Evolutionary conservation across 345 rosid genomes (phyloP), one percentile per base, ranked within the genome.

Genomic region (Citrus trifoliata): DNA sequence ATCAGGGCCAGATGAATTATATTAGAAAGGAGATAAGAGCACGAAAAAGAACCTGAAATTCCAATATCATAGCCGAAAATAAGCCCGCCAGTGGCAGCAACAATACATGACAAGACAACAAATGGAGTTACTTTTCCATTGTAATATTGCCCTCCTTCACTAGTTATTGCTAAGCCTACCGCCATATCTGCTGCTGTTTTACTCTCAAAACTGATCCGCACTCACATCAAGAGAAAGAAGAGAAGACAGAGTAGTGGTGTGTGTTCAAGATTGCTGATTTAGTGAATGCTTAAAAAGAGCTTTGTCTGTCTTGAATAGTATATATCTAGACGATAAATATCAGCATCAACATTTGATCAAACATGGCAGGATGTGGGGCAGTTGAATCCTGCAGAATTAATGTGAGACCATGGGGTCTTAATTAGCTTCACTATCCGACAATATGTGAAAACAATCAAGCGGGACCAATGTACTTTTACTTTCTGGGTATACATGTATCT

Each of bases 61-160:
- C 98, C 98, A 68, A 92, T 86, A 83, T 94, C 98, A 81, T 90
- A 94, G 80, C 98, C 97, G 40, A 94, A 92, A 78, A 94, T 87
- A 67, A 92, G 88, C 56, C 98, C 98, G 74, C 98, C 98, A 87
- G 86, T 92, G 87, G 94, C 94, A 19, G 98, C 98, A 90, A 91
- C 85, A 79, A 87, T 83, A 80, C 95, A 94, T 3, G 98, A 94
- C 12, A 92, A 78, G 32, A 90, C 82, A 18, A 92, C 94, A 72
- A 90, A 91, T 40, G 59, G 66, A 38, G 95, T 94, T 73, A 91
- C 83, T 83, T 74, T 84, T 51, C 93, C 95, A 37, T 80, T 85
- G 80, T 74, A 53, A 32, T 88, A 85, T 28, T 81, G 66, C 72
- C 58, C 78, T 0, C 28, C 80, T 48, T 51, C 84, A 65, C 71